Base-by-base conservation (phyloP, 352 stramenopile genomes). In the Phytophthora ramorum region DNA sequence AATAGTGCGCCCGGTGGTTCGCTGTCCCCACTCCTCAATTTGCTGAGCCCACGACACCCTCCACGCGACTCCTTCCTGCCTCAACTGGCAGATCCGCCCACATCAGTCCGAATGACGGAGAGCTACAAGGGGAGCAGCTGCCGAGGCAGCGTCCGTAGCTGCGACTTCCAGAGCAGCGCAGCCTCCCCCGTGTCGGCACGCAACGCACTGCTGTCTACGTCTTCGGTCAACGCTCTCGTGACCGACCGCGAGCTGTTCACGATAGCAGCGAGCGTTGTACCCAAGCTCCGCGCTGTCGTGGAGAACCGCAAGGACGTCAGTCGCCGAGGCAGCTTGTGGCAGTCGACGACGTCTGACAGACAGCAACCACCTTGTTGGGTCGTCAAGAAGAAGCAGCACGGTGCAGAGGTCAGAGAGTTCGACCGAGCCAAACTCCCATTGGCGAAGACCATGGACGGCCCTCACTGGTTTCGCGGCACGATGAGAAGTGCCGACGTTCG, bases 371-470 rank as follows among this genome's bases (percentile, higher is more conserved):
- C 62, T 1, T 69, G 45, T 45, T 83, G 75, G 75, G 59, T 80
- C n/a, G 58, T 75, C 45, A 73, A 76, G 55, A 80, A 74, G 56
- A 73, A 78, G 58, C 72, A 72, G 7, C 58, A 86, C 50, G 78
- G 76, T 10, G 71, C 70, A 9, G 69, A 85, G 47, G 70, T 85
- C 64, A 76, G 65, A 17, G 78, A 85, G 65, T 87, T 87, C 47
- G 76, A 89, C 48, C 81, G 76, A 48, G 24, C 68, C 12, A 75
- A 74, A 30, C 32, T 76, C 2, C 30, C 69, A 30, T 59, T 32
- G 2, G 30, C 49, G 17, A 56, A 20, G 44, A 55, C 32, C 38
- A 49, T 60, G 3, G 54, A 68, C 26, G 22, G 40, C 16, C 40
- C 50, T 9, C 58, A 54, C 41, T 74, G 67, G 63, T 54, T 68